Evolutionary conservation across 2,329 filamentous ascomycete species (phyloP).

Genomic region (Xylaria sp.): DNA sequence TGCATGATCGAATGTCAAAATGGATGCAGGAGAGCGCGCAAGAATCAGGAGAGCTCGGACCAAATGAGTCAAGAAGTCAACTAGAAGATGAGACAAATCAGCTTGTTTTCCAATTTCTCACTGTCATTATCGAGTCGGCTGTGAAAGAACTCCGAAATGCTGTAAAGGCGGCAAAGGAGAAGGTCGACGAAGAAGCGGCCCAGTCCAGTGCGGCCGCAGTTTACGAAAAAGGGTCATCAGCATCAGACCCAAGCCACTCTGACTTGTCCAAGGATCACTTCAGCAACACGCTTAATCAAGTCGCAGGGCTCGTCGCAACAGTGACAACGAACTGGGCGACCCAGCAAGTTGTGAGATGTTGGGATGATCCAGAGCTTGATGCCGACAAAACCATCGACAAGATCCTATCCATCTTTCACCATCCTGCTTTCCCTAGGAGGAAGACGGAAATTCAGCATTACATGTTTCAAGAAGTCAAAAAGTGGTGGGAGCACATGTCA

Average conservation of each 20-base stretch:
- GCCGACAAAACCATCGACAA: constrained; percentile 68
- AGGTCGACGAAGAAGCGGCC: constrained; percentile 40
- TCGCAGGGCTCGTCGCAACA: constrained; percentile 59
- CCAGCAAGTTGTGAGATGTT: constrained; percentile 71
- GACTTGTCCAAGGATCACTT: constrained; percentile 66
- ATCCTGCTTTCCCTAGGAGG: constrained; percentile 59
- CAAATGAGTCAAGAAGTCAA: constrained; percentile 34
- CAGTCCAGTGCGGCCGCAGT: constrained; percentile 37
- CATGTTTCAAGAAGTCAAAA: constrained; percentile 69
- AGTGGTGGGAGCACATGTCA: constrained; percentile 53
- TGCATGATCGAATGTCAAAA: constrained; percentile 40
- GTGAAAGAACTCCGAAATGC: constrained; percentile 41
- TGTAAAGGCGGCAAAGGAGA: constrained; percentile 40
- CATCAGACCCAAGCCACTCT: constrained; percentile 62
- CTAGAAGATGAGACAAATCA: constrained; percentile 40
- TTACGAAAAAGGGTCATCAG: constrained; percentile 43
- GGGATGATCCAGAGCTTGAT: constrained; percentile 68
- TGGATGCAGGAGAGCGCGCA: constrained; percentile 39
- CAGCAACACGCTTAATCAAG: constrained; percentile 62
- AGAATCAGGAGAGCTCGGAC: constrained; percentile 33
- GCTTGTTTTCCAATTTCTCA: constrained; percentile 39
- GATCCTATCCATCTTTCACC: constrained; percentile 68
- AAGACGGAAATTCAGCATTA: constrained; percentile 64
- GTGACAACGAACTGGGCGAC: constrained; percentile 69
- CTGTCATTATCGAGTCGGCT: constrained; percentile 40